These are phyloP conservation scores for maize (Zea mays) DNA, from an alignment of 176 grass and related monocot species.

Conservation along the genomic window DNA sequence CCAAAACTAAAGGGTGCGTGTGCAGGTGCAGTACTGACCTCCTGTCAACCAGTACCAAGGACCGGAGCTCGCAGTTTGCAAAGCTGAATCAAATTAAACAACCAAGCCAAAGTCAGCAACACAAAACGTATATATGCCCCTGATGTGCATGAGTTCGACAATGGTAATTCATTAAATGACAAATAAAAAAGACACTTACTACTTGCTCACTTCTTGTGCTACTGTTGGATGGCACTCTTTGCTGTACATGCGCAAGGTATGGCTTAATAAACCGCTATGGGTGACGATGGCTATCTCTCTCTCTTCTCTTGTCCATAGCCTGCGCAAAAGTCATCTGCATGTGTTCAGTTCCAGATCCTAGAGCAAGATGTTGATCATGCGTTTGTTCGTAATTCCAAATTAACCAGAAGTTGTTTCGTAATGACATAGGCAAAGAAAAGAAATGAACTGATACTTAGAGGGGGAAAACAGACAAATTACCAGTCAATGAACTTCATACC, in stretches of 20 bases:
- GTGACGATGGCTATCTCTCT: slow-evolving; percentile 81
- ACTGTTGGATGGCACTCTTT: slow-evolving; percentile 66
- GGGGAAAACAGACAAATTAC: slow-evolving; percentile 37
- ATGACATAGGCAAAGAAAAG: not conserved
- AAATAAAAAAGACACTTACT: slow-evolving; percentile 39
- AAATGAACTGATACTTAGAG: not conserved
- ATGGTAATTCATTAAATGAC: not conserved
- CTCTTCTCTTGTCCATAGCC: slow-evolving; percentile 93
- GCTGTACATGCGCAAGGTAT: slow-evolving; percentile 65
- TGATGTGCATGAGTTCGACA: not conserved
- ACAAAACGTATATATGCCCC: not conserved
- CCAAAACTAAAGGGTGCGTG: not conserved
- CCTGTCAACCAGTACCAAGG: slow-evolving; percentile 77
- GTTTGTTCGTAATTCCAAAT: not conserved
- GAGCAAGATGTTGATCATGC: not conserved
- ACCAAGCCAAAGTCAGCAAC: slow-evolving; percentile 24
- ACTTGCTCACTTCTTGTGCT: slow-evolving; percentile 55
- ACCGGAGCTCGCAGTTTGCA: slow-evolving; percentile 79
- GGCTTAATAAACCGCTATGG: slow-evolving; percentile 73
- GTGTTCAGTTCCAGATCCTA: not conserved
- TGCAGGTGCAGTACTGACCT: slow-evolving; percentile 40
- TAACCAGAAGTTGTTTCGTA: not conserved
- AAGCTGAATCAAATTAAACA: slow-evolving; percentile 49
- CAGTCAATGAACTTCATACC: slow-evolving; percentile 87
- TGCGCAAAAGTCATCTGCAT: slow-evolving; percentile 37